Evolutionary conservation across 129 eudicot species (phyloP).

Genomic region (Flaveria linearis): DNA sequence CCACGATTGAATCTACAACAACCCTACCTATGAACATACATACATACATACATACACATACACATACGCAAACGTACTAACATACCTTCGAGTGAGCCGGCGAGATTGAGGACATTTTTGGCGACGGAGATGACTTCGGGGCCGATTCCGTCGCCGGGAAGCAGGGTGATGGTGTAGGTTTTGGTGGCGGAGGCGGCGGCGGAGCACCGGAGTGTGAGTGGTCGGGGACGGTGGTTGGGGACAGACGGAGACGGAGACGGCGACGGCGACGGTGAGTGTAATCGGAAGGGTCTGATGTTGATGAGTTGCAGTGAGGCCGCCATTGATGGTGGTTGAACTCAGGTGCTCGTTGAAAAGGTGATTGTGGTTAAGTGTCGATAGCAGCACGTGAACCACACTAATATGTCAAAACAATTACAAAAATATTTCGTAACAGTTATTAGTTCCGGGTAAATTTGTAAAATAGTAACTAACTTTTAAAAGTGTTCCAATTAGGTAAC

Average conservation of each 20-base stretch:
- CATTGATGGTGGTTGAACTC: background rate
- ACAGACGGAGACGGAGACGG: background rate
- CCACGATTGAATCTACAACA: no score
- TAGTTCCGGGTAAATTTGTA: no score
- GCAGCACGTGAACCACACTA: no score
- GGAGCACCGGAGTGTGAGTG: constrained; percentile 51
- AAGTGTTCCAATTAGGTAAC: no score
- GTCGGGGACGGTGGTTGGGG: constrained; percentile 31
- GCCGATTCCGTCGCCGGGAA: constrained; percentile 98
- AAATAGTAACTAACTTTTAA: no score
- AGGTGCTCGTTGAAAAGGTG: no score
- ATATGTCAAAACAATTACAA: no score
- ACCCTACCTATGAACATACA: no score
- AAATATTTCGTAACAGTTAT: no score
- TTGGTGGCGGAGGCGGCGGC: constrained; percentile 55
- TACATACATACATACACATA: no score
- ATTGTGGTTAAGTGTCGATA: no score
- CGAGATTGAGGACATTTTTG: constrained; percentile 64
- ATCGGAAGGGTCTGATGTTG: constrained; percentile 21
- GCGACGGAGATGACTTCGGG: constrained; percentile 95
- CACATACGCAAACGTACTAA: no score
- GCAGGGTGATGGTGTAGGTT: constrained; percentile 75
- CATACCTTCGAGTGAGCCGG: constrained; percentile 65
- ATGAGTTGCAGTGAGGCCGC: background rate
- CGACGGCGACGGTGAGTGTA: background rate